phyloP scores from a whole-genome alignment of 352 stramenopile species.

The Globisporangium viniferum region DNA sequence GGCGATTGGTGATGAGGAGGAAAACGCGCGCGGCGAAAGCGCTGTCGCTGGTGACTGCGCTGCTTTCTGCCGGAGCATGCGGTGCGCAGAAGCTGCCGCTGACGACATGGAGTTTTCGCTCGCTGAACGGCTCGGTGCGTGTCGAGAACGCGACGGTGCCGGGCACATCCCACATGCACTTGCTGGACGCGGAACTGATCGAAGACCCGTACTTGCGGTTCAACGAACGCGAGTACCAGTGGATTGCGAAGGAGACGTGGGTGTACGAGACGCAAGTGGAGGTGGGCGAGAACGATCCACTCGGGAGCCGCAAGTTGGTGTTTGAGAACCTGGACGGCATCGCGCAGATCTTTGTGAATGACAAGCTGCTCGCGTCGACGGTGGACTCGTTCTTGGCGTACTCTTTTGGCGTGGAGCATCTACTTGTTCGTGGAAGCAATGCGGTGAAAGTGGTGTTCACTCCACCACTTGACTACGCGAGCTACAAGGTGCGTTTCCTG shows the following conservation, averaged over 20 bases:
- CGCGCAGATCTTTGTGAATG: conserved; percentile 67
- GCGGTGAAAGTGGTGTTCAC: conserved; percentile 57
- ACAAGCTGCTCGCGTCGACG: conserved; percentile 37
- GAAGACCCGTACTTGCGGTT: conserved; percentile 63
- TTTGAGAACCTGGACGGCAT: conserved; percentile 76
- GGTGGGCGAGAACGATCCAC: conserved; percentile 14
- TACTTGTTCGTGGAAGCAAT: conserved; percentile 32
- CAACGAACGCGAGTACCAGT: conserved; percentile 68
- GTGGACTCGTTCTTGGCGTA: conserved; percentile 71
- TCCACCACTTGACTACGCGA: conserved; percentile 49
- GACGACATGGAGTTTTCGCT: conserved; percentile 45
- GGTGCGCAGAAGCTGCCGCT: conserved; percentile 30
- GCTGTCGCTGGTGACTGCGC: conserved; percentile 1
- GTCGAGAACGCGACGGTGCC: conserved; percentile 52
- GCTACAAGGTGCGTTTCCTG: conserved; percentile 24
- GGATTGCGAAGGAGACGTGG: conserved; percentile 71
- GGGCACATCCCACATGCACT: conserved; percentile 68
- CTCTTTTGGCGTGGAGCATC: conserved; percentile 30
- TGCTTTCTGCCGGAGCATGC: conserved; percentile 1
- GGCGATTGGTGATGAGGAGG: not conserved
- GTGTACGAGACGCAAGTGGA: conserved; percentile 58
- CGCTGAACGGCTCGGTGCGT: conserved; percentile 53
- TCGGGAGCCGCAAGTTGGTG: conserved; percentile 25
- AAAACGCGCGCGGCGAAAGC: not conserved
- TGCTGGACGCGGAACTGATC: conserved; percentile 60